Base-by-base conservation (phyloP, 805 yeast genomes). In the Kuraishia ogatae region DNA sequence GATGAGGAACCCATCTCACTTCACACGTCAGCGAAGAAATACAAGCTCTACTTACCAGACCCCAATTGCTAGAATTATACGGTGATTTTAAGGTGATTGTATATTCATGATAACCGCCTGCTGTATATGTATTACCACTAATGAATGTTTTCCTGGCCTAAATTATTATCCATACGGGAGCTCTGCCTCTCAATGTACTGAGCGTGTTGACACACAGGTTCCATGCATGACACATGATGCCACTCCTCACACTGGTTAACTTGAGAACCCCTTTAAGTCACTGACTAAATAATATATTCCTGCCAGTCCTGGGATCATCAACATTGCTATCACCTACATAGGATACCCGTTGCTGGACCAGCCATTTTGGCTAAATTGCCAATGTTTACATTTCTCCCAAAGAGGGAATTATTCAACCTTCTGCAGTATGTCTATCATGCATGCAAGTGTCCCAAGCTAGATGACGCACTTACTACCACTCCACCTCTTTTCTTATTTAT, bases 361-460 rank as follows among this genome's bases (percentile, higher is more conserved):
- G 35, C 50, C 35, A n/a, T 20, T 20, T 17, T 17, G 35, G 50
- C 17, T 50, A 19, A 50, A 50, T 50, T 39, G 53, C 20, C 48
- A 50, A 21, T 58, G 57, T 57, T 58, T 57, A 52, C 48, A 17
- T 48, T 50, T 57, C 24, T 23, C 61, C 57, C 11, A 15, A 56
- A 49, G 19, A 50, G 60, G 60, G 50, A 58, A 55, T 53, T 47
- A 35, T 43, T 29, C 35, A 8, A 23, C 13, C 17, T 39, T 8
- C 28, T 48, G 24, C 50, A 48, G 50, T 7, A 8, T 10, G 22
- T 3, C 28, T 48, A 48, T 22, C 13, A 6, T 39, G 35, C 20
- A 35, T 39, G 15, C 13, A 15, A 20, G 39, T 21, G 13, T 8
- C 19, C 2, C 28, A 50, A 26, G 29, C 8, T 22, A 35, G n/a